Evolutionary conservation across 129 eudicot species (phyloP).

Genomic region (Arctium minus): DNA sequence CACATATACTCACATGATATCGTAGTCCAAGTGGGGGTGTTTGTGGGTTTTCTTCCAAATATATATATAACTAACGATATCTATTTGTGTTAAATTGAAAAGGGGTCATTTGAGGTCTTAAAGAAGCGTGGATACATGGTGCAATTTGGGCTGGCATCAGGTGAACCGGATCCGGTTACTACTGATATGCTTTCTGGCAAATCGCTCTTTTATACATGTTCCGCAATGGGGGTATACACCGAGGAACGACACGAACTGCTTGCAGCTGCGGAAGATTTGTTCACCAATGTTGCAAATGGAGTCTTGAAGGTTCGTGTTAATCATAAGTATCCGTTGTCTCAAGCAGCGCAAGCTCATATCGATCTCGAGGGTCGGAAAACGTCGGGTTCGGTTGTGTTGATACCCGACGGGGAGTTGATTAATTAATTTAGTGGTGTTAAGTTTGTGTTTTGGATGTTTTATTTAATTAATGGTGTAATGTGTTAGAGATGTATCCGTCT

Average conservation of each 20-base stretch:
- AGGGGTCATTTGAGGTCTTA: background rate
- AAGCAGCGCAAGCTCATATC: conserved; percentile 53
- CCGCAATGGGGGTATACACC: background rate
- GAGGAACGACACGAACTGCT: conserved; percentile 38
- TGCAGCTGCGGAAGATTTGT: conserved; percentile 39
- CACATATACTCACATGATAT: too few species aligned
- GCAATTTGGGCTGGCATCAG: background rate
- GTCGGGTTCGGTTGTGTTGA: conserved; percentile 49
- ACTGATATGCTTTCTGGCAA: background rate
- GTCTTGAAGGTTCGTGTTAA: conserved; percentile 44
- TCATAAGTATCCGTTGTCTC: conserved; percentile 48
- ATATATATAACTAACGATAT: background rate
- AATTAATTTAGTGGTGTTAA: background rate
- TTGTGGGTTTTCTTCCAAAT: background rate
- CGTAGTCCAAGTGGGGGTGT: background rate
- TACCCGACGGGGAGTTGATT: conserved; percentile 27
- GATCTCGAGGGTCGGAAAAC: conserved; percentile 53
- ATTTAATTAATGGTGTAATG: background rate
- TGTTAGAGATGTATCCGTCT: background rate
- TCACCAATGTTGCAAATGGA: conserved; percentile 39
- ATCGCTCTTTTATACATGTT: background rate
- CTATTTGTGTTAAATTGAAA: background rate
- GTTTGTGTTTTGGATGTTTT: background rate
- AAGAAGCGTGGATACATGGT: background rate
- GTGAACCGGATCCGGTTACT: background rate